Conservation (phyloP, 495 filamentous ascomycete genomes). For the Astrothelium subdiscretum region DNA sequence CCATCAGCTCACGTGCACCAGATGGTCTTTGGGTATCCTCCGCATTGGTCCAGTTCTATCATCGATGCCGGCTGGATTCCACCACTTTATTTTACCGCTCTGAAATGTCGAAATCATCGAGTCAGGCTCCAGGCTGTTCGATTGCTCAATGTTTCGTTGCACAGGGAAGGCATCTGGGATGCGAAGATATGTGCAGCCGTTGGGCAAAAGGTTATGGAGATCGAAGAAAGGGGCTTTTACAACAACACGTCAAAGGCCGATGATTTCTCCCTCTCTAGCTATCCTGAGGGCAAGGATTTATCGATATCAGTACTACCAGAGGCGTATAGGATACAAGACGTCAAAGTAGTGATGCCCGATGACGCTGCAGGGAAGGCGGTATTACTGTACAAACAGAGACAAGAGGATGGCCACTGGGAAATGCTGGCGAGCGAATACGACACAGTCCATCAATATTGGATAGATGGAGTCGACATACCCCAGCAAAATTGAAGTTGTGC, state of each 20-base stretch:
- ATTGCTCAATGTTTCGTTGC: slow-evolving; percentile 27
- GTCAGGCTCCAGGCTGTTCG: slow-evolving; percentile 35
- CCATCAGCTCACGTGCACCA: too few relatives aligned
- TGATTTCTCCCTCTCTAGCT: neutral
- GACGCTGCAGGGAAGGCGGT: neutral
- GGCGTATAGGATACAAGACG: neutral
- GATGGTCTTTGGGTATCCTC: too few relatives aligned
- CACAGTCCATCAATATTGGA: neutral
- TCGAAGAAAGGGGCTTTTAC: slow-evolving; percentile 17
- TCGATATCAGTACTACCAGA: neutral
- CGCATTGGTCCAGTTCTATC: too few relatives aligned
- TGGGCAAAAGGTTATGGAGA: slow-evolving; percentile 24
- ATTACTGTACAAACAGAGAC: neutral
- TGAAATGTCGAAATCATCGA: slow-evolving; percentile 44
- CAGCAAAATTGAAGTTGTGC: too few relatives aligned
- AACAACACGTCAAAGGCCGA: neutral
- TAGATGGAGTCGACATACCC: neutral
- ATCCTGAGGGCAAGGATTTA: neutral
- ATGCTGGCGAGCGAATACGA: neutral
- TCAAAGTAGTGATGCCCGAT: neutral
- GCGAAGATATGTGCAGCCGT: slow-evolving; percentile 14
- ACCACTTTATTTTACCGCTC: slow-evolving; percentile 40
- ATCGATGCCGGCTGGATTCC: slow-evolving; percentile 40
- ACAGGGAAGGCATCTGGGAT: slow-evolving; percentile 45
- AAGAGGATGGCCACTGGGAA: neutral